Evolutionary conservation across 805 yeast species (phyloP), one percentile per base, ranked within the genome.

Genomic region (Ogataea glucozyma): DNA sequence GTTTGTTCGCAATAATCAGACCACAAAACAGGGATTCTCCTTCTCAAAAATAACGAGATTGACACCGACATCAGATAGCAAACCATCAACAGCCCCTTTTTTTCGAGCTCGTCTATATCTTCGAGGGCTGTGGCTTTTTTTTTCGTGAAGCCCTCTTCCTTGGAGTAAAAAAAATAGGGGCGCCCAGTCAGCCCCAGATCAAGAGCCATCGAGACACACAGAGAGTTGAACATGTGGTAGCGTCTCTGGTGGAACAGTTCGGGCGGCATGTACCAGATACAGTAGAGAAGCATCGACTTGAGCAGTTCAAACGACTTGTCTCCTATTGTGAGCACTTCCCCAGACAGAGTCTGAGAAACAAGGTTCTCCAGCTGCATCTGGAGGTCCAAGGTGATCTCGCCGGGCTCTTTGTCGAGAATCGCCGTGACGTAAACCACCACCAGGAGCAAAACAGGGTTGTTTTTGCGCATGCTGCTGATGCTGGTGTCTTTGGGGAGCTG

Each of bases 191-290:
- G 71, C 0, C 95, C 95, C 41, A 89, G 64, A 60, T 89, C 97
- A 53, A 79, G 83, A 2, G 85, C 73, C 62, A 89, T 69, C 4
- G 84, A 71, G 11, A 83, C 78, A 40, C 89, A 79, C 17, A 87
- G 67, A 11, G 78, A 69, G 41, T 79, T 78, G 49, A 87, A 72
- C 40, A 88, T 67, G 58, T 86, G 93, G 50, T 83, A 81, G 36
- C 95, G 76, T 44, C 95, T 78, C 53, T 85, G 85, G 49, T 81
- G 85, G 51, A 86, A 85, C 52, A 86, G 69, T 61, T 88, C 96
- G 0, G 96, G 86, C 4, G 87, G 77, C 51, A 85, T 86, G 58
- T 88, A 88, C 96, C 96, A 89, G 21, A 83, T 62, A 19, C 85
- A 75, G 40, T 85, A 67, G 5, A 86, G 55, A 14, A 85, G 57